A percentile compares a stretch with the other conserved stretches of the same genome.
Evolutionary conservation across 2,329 filamentous ascomycete genomes (phyloP).

Genomic region (Cyclaneusma minus): DNA sequence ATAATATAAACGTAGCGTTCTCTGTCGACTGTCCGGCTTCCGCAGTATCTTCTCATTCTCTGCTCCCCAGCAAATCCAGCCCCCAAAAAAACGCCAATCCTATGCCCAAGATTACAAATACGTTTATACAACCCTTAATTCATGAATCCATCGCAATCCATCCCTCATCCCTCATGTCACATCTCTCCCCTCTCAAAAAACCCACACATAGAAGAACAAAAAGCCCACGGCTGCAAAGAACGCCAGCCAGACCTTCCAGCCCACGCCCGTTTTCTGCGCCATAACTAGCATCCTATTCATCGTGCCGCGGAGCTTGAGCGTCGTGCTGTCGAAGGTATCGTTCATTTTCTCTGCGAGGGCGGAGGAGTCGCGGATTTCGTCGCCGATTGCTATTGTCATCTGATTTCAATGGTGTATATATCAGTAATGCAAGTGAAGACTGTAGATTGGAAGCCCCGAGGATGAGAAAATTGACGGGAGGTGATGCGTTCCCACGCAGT

Average conservation of each 20-base stretch:
- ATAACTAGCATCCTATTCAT: constrained; percentile 97
- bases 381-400: constrained; percentile 86
- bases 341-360: constrained; percentile 92
- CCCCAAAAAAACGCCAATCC: too few relatives aligned
- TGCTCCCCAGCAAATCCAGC: too few relatives aligned
- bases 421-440: neutral
- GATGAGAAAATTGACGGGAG: constrained; percentile 1
- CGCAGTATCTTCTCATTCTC: too few relatives aligned
- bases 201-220: constrained; percentile 85
- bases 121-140: too few relatives aligned
- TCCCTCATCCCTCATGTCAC: neutral
- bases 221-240: constrained; percentile 77
- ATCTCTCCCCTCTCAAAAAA: constrained; percentile 39
- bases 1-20: too few relatives aligned
- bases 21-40: too few relatives aligned
- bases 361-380: constrained; percentile 84
- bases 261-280: constrained; percentile 86
- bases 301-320: constrained; percentile 67
- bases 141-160: too few relatives aligned
- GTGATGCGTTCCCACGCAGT: neutral
- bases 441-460: neutral
- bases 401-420: constrained; percentile 21
- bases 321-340: constrained; percentile 76
- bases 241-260: constrained; percentile 84
- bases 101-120: too few relatives aligned